These are phyloP conservation scores for Rhodofomes roseus DNA, from an alignment of 1,284 basidiomycete species.

Conservation along the genomic window DNA sequence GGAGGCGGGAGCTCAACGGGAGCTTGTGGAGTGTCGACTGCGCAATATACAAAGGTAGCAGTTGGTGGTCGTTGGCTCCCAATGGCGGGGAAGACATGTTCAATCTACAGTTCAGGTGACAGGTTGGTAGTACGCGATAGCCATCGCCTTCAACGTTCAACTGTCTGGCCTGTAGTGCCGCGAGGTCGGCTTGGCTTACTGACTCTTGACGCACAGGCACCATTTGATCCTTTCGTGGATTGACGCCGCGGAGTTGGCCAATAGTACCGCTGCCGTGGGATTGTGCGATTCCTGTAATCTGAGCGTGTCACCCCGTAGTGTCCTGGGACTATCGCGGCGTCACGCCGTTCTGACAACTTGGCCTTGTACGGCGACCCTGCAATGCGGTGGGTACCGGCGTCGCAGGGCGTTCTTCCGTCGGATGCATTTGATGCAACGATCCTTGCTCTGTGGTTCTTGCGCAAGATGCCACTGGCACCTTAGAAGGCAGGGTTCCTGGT, in stretches of 20 bases:
- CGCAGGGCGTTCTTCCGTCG: not conserved
- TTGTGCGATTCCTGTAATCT: not conserved
- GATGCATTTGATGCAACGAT: slow-evolving; percentile 5
- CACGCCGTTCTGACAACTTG: slow-evolving; percentile 6
- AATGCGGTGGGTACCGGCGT: slow-evolving; percentile 2
- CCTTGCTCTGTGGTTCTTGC: slow-evolving; percentile 1
- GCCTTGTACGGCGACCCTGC: slow-evolving; percentile 4
- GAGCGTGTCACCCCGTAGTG: not conserved
- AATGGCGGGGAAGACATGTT: not conserved
- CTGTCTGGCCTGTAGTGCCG: not conserved
- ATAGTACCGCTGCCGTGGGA: slow-evolving; percentile 2
- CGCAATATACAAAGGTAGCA: not conserved
- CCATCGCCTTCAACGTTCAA: not conserved
- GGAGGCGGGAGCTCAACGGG: not conserved
- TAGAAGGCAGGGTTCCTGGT: slow-evolving; percentile 3
- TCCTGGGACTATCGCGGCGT: slow-evolving; percentile 2
- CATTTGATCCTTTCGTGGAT: not conserved
- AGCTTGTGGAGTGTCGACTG: not conserved
- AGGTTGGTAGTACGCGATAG: not conserved
- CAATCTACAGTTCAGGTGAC: not conserved
- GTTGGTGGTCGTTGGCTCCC: not conserved
- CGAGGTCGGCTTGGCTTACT: slow-evolving; percentile 1
- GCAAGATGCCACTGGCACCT: not conserved
- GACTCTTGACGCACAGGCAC: not conserved
- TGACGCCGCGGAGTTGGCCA: slow-evolving; percentile 6